Conservation (phyloP, 2,329 filamentous ascomycete genomes). For the Xylaria hypoxylon region DNA sequence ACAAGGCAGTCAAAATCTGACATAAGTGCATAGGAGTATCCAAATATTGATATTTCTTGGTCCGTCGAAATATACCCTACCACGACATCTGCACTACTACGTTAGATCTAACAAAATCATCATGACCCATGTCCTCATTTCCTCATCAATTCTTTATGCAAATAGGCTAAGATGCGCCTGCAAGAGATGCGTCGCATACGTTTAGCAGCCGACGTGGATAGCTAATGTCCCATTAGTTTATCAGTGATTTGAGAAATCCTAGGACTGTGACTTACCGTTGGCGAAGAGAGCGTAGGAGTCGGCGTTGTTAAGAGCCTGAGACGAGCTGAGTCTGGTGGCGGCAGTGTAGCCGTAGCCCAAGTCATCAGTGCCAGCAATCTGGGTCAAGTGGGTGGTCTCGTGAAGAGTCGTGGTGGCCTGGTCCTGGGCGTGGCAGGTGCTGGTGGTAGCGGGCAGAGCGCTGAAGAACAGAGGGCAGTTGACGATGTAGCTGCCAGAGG, state of each 20-base stretch:
- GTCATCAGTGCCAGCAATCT: slow-evolving; percentile 69
- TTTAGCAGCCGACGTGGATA: slow-evolving; percentile 56
- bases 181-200: neutral
- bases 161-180: neutral
- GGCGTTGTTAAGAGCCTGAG: slow-evolving; percentile 70
- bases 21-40: slow-evolving; percentile 9
- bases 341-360: slow-evolving; percentile 66
- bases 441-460: slow-evolving; percentile 61
- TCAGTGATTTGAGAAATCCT: neutral
- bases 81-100: slow-evolving; percentile 21
- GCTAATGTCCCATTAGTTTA: slow-evolving; percentile 42
- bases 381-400: slow-evolving; percentile 72
- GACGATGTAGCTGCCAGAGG: slow-evolving; percentile 64
- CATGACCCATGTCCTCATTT: slow-evolving; percentile 13
- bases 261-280: slow-evolving; percentile 52
- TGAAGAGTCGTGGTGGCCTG: slow-evolving; percentile 74
- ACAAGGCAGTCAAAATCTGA: neutral
- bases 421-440: slow-evolving; percentile 71
- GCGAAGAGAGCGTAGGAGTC: slow-evolving; percentile 66
- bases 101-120: slow-evolving; percentile 21
- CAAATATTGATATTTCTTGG: slow-evolving; percentile 11
- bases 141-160: slow-evolving; percentile 7
- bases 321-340: slow-evolving; percentile 59
- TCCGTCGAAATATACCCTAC: slow-evolving; percentile 1
- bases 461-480: slow-evolving; percentile 73